Percentiles rank a stretch among this genome's conserved stretches.
Conservation (phyloP, 2,329 filamentous ascomycete species). For the Parafenestella ontariensis region DNA sequence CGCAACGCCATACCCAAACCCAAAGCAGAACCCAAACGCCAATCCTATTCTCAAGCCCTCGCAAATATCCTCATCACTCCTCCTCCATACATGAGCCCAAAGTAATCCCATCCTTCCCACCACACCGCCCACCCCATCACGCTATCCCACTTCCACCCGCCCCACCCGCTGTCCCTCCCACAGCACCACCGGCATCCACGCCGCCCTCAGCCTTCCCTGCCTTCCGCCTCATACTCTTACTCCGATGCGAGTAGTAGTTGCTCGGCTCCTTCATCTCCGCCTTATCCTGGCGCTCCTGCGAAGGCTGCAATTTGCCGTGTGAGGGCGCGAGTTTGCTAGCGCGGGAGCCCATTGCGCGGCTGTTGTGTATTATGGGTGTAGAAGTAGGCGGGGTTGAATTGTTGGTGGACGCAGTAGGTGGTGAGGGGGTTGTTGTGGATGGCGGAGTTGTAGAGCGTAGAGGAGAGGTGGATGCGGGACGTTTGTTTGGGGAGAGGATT, state of each 20-base stretch:
- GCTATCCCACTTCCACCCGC: conserved; percentile 7
- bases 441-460: neutral
- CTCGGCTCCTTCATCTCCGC: conserved; percentile 45
- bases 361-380: neutral
- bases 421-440: neutral
- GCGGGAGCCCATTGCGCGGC: conserved; percentile 40
- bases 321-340: conserved; percentile 27
- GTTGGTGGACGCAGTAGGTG: neutral
- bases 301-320: conserved; percentile 34
- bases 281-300: conserved; percentile 35
- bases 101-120: neutral
- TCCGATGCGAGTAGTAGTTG: conserved; percentile 44
- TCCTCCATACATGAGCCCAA: neutral
- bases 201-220: conserved; percentile 29
- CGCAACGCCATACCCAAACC: neutral
- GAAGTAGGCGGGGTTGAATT: conserved; percentile 1
- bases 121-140: neutral
- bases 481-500: conserved; percentile 22
- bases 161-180: conserved; percentile 15
- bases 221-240: conserved; percentile 44
- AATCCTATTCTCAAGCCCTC: neutral
- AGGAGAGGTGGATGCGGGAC: conserved; percentile 12
- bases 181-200: conserved; percentile 16
- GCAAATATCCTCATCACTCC: neutral
- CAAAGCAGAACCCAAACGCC: neutral